phyloP scores from a whole-genome alignment of 306 rosid genomes.

The Albizia julibrissin region DNA sequence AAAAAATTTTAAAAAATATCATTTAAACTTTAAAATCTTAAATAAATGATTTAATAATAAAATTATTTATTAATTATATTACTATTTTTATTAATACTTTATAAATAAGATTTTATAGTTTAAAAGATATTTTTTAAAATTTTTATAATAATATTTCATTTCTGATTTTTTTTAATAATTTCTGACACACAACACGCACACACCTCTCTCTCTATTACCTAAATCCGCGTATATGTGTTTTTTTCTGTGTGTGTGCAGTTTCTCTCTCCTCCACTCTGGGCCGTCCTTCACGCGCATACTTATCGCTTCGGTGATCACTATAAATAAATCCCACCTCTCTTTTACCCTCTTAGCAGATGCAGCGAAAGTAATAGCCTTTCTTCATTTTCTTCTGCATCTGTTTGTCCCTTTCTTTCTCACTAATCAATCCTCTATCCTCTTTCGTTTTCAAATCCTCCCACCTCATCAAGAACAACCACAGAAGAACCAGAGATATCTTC shows the following conservation, averaged over 20 bases:
- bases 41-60: no score
- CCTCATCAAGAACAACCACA: not conserved
- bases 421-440: not conserved
- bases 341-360: not conserved
- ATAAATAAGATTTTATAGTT: no score
- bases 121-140: no score
- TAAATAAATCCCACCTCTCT: not conserved
- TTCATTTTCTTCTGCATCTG: conserved; percentile 1
- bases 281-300: conserved; percentile 18
- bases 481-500: not conserved
- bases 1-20: no score
- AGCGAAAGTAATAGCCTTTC: not conserved
- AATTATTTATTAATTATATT: no score
- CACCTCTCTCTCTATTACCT: not conserved
- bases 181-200: not conserved
- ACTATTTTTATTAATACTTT: no score
- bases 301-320: not conserved
- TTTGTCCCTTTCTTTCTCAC: not conserved
- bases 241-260: not conserved
- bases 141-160: not conserved
- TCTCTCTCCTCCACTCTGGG: conserved; percentile 14
- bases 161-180: not conserved
- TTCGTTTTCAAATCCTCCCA: not conserved
- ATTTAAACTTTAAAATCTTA: no score
- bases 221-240: not conserved